A percentile compares a stretch with the other conserved stretches of the same genome.
These are phyloP conservation scores for Diaporthe batatas DNA, from an alignment of 2,329 filamentous ascomycete species.

Conservation along the genomic window DNA sequence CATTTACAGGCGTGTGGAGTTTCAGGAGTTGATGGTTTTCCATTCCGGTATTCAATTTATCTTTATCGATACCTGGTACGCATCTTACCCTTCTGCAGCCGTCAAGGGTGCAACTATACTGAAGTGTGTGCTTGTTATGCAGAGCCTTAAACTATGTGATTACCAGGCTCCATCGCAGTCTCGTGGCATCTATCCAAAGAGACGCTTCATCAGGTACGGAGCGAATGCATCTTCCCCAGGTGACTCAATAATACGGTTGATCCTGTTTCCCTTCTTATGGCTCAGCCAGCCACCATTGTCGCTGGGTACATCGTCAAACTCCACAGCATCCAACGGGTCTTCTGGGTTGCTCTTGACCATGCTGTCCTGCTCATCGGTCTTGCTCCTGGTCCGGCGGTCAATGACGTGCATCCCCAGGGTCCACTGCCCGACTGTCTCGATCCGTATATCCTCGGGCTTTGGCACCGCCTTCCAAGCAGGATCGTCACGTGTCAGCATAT, in stretches of 20 bases:
- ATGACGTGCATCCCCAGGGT: conserved; percentile 91
- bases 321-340: conserved; percentile 61
- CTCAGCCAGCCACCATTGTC: conserved; percentile 85
- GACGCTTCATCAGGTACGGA: conserved; percentile 71
- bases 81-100: neutral
- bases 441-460: conserved; percentile 82
- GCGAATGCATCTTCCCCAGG: conserved; percentile 79
- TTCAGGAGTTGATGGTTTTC: conserved; percentile 20
- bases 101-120: neutral
- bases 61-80: conserved; percentile 22
- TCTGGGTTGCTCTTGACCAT: conserved; percentile 53
- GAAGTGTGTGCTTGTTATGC: neutral
- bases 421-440: conserved; percentile 95
- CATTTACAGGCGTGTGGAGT: conserved; percentile 39
- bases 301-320: conserved; percentile 69
- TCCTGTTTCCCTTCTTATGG: conserved; percentile 79
- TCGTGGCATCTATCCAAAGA: conserved; percentile 65
- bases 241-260: conserved; percentile 78
- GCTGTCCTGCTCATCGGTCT: conserved; percentile 56
- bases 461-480: conserved; percentile 69
- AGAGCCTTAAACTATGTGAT: neutral
- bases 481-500: conserved; percentile 74
- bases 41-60: neutral
- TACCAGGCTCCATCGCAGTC: neutral
- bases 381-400: conserved; percentile 75